A percentile compares a stretch with the other conserved stretches of the same genome.
These are phyloP conservation scores for Phytophthora nicotianae DNA, from an alignment of 352 stramenopile species.

Conservation along the genomic window DNA sequence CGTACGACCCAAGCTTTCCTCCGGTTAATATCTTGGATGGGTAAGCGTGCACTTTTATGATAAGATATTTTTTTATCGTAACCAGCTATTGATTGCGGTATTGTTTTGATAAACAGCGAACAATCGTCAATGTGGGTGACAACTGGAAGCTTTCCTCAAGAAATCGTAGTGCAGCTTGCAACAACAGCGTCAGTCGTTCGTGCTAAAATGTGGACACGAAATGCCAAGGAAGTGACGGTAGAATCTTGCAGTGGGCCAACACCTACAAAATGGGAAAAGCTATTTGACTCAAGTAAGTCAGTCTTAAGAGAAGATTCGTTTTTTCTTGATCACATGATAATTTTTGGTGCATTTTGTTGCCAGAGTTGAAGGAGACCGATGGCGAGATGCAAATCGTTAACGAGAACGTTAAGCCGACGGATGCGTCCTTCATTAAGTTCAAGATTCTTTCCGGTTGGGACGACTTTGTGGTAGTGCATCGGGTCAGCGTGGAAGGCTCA, in stretches of 20 bases:
- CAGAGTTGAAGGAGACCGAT: conserved; percentile 81
- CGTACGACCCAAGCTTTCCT: conserved; percentile 70
- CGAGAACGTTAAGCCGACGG: conserved; percentile 70
- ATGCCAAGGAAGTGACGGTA: conserved; percentile 73
- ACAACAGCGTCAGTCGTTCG: conserved; percentile 76
- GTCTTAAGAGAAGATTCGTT: background rate
- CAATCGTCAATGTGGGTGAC: conserved; percentile 83
- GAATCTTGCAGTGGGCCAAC: conserved; percentile 72
- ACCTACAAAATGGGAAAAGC: conserved; percentile 82
- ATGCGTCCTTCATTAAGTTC: conserved; percentile 86
- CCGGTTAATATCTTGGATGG: conserved; percentile 83
- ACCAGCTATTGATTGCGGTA: background rate
- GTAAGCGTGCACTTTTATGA: conserved; percentile 32
- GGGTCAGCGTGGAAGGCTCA: conserved; percentile 82
- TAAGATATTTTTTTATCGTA: background rate
- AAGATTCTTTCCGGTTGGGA: conserved; percentile 85
- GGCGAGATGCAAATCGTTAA: conserved; percentile 84
- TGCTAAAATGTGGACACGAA: conserved; percentile 82
- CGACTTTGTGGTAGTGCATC: conserved; percentile 80
- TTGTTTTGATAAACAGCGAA: conserved; percentile 42
- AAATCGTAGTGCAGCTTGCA: conserved; percentile 82
- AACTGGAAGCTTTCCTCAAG: conserved; percentile 82
- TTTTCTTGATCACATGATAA: conserved; percentile 1
- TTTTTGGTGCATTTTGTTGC: background rate
- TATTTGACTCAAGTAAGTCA: conserved; percentile 71